Base-by-base conservation (phyloP, 148 eudicot species). In the Agrostemma githago region DNA sequence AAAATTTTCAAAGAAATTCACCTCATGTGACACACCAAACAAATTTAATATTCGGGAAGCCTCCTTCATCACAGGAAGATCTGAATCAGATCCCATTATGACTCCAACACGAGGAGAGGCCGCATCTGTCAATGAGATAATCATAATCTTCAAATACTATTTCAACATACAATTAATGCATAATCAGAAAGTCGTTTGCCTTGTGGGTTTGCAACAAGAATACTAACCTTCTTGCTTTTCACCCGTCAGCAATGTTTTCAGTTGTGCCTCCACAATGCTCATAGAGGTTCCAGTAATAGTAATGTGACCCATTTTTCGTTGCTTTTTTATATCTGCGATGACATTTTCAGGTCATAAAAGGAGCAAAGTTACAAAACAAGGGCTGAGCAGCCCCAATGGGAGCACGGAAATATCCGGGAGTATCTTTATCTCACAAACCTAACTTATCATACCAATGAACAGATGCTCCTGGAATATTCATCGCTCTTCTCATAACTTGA, bases 81-180 rank as follows among this genome's bases (percentile, higher is more conserved):
- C 97, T 40, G 98, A 94, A 77, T 94, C 97, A 34, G 98, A 94
- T 57, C 98, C 98, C 98, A 94, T 94, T 68, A 94, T 88, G 83
- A 94, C 88, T 57, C 91, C 98, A 78, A 94, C 97, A 79, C 78
- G 88, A 39, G 93, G 93, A 17, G 85, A 54, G 6, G 14, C 84
- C 81, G 88, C 73, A 82, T 76, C 82, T 83, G 71, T 41, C 59
- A 71, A 70, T 51, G 67, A 73, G n/a, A 37, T 44, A 9, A 41
- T 44, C 19, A 72, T 16, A 14, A 58, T 41, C 8, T 62, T 3
- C n/a, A 26, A 54, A 37, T 2, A 66, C 60, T 66, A 72, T 12
- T 40, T 64, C 34, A 48, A 12, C 54, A 48, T 48, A 48, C 51
- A 46, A 46, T 46, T 5, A 46, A 6, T 46, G 10, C 51, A 46